Base-by-base conservation (phyloP, 768 basidiomycete genomes). In the Arthromyces matolae region DNA sequence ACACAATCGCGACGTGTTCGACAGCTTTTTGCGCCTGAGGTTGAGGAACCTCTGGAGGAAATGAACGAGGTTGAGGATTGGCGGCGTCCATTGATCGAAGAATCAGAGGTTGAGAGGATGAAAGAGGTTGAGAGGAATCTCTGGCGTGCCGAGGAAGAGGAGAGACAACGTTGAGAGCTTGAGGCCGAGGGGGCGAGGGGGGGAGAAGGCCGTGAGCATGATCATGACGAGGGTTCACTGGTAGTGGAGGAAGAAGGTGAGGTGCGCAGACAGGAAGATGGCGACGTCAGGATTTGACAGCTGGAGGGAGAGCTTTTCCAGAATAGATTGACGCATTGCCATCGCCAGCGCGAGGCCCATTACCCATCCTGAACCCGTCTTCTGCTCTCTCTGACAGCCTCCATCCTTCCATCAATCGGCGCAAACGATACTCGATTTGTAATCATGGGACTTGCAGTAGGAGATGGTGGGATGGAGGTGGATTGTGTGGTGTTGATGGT, bases 41-140 rank as follows among this genome's bases (percentile, higher is more conserved):
- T 29, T 6, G 25, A 39, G 19, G 25, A 35, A 28, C 28, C 5
- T 8, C 39, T n/a, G 6, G 23, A 39, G 20, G 32, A 45, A 33
- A 18, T 43, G 31, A 25, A 42, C n/a, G 32, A 48, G 76, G 52
- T 49, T 25, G 56, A 50, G 19, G 54, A n/a, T n/a, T n/a, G n/a
- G n/a, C n/a, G n/a, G n/a, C n/a, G n/a, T n/a, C n/a, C n/a, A n/a
- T n/a, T n/a, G n/a, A n/a, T 39, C 8, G 45, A 45, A 4, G 54
- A 41, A 31, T 50, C 51, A 12, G 61, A 53, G 41, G 47, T 52
- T 16, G 54, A 56, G 12, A 58, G 54, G 14, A 53, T 54, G 10
- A 48, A 57, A 7, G 57, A 57, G 36, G 42, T 59, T 22, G 54
- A 57, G 27, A 53, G 46, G n/a, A 40, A 35, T 31, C 27, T 48